Percentiles rank a stretch among this genome's conserved stretches.
phyloP scores from a whole-genome alignment of 108 stramenopile genomes.

The Schizochytrium sp. region DNA sequence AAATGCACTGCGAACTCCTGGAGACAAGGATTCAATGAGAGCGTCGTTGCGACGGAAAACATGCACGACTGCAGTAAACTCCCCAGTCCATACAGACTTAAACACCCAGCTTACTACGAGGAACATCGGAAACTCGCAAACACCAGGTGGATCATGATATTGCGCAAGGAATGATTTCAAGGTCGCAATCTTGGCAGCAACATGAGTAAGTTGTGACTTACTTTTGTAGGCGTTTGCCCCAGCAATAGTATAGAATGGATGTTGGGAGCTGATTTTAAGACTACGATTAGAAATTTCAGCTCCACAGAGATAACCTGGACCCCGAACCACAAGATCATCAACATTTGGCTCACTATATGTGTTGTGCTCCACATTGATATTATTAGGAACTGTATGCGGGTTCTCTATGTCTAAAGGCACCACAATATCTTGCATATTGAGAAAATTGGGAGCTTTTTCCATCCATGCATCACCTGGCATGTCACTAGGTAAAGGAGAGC shows the following conservation, averaged over 20 bases:
- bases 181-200: not conserved
- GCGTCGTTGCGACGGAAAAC: slow-evolving; percentile 20
- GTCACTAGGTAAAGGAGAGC: not conserved
- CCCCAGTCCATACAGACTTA: not conserved
- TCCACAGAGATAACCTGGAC: not conserved
- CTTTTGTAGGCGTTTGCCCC: slow-evolving; percentile 10
- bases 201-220: not conserved
- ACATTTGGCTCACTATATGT: not conserved
- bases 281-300: not conserved
- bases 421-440: not conserved
- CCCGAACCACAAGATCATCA: not conserved
- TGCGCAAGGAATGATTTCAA: not conserved
- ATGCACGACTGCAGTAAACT: not conserved
- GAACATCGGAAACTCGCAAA: slow-evolving; percentile 9
- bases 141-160: not conserved
- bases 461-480: not conserved
- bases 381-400: not conserved
- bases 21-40: not conserved
- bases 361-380: not conserved
- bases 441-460: not conserved
- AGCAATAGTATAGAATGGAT: not conserved
- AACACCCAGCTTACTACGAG: slow-evolving; percentile 31
- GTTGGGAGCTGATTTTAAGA: slow-evolving; percentile 17
- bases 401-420: not conserved
- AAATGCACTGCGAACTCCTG: not conserved